These are phyloP conservation scores for Aspergillus hiratsukae DNA, from an alignment of 2,329 filamentous ascomycete genomes.

Conservation along the genomic window DNA sequence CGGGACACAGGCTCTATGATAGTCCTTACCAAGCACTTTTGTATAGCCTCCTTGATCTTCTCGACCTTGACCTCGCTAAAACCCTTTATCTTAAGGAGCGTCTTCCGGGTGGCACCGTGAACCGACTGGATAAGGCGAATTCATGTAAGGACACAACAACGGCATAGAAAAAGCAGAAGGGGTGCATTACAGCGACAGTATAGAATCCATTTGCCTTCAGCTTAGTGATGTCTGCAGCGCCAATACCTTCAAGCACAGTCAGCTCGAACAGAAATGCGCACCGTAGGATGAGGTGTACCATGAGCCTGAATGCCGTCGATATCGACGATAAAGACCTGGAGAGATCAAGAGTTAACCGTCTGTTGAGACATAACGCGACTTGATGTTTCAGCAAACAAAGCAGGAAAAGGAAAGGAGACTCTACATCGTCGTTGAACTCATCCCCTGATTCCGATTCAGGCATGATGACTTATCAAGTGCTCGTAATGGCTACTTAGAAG, in stretches of 20 bases:
- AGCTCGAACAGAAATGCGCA: neutral
- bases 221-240: conserved; percentile 61
- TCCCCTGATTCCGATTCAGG: conserved; percentile 51
- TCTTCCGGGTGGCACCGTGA: conserved; percentile 55
- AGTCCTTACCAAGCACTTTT: conserved; percentile 52
- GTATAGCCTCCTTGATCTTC: conserved; percentile 64
- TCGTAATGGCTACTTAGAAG: neutral
- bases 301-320: conserved; percentile 64
- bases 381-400: neutral
- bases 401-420: neutral
- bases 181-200: conserved; percentile 55
- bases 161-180: neutral
- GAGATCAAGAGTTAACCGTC: neutral
- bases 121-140: conserved; percentile 46
- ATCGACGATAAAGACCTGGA: conserved; percentile 57
- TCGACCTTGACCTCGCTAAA: conserved; percentile 68
- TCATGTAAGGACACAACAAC: neutral
- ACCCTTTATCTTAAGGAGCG: conserved; percentile 62
- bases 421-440: conserved; percentile 49
- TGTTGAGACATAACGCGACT: neutral
- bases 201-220: conserved; percentile 60
- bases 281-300: conserved; percentile 36
- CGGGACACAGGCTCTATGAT: neutral
- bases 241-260: conserved; percentile 47
- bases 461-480: conserved; percentile 33